Conservation (phyloP, 352 stramenopile species). For the Phytopythium kandeliae region DNA sequence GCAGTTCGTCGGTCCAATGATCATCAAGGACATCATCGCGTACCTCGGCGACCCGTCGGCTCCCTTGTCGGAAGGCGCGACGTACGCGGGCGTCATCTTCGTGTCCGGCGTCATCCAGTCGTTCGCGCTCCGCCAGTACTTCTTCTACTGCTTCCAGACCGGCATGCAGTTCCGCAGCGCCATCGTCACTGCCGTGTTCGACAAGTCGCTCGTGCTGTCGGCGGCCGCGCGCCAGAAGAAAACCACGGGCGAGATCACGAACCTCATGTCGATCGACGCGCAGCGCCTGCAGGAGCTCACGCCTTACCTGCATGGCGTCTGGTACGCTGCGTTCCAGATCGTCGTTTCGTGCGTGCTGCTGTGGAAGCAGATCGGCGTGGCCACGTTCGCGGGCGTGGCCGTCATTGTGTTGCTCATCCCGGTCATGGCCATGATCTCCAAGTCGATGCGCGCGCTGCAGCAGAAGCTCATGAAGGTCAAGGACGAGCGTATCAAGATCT, state of each 20-base stretch:
- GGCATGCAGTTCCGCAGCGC: slow-evolving; percentile 72
- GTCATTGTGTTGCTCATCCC: slow-evolving; percentile 94
- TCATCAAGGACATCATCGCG: slow-evolving; percentile 85
- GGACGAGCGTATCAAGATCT: slow-evolving; percentile 94
- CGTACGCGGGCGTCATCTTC: slow-evolving; percentile 67
- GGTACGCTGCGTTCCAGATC: slow-evolving; percentile 84
- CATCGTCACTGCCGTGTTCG: slow-evolving; percentile 68
- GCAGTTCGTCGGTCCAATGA: slow-evolving; percentile 77
- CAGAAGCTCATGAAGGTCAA: slow-evolving; percentile 89
- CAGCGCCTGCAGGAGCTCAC: slow-evolving; percentile 94
- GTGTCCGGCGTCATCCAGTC: slow-evolving; percentile 66
- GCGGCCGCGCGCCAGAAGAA: slow-evolving; percentile 65
- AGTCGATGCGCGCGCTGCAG: slow-evolving; percentile 84
- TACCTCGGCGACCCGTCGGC: slow-evolving; percentile 64
- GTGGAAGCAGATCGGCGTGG: slow-evolving; percentile 73
- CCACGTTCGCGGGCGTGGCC: slow-evolving; percentile 87
- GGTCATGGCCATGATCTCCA: slow-evolving; percentile 86
- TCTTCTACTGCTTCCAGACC: slow-evolving; percentile 82
- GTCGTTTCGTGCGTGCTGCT: slow-evolving; percentile 64
- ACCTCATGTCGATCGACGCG: slow-evolving; percentile 97
- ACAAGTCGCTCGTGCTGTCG: slow-evolving; percentile 84
- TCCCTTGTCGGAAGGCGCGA: slow-evolving; percentile 44
- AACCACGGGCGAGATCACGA: slow-evolving; percentile 94
- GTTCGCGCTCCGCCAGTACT: slow-evolving; percentile 75
- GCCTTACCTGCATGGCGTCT: slow-evolving; percentile 90